These are phyloP conservation scores for Phytophthora boehmeriae DNA, from an alignment of 352 stramenopile species.

Conservation along the genomic window DNA sequence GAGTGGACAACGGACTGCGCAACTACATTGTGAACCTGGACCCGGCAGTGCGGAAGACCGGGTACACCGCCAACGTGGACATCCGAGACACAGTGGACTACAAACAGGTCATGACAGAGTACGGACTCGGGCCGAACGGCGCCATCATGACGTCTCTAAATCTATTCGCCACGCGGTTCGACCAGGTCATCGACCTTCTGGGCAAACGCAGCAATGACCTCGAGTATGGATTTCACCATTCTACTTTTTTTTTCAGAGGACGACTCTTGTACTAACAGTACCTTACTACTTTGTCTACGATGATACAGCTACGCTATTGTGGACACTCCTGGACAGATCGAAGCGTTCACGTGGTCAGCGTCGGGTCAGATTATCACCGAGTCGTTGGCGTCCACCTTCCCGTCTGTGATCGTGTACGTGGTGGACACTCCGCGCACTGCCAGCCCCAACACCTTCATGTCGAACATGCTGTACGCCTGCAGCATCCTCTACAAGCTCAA, in stretches of 20 bases:
- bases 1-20: conserved; percentile 63
- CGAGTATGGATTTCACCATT: conserved; percentile 67
- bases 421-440: conserved; percentile 97
- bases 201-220: conserved; percentile 87
- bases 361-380: conserved; percentile 98
- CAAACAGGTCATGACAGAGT: conserved; percentile 98
- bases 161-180: conserved; percentile 99
- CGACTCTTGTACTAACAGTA: too few relatives aligned
- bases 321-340: conserved; percentile 99
- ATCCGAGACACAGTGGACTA: conserved; percentile 99
- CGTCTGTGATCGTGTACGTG: conserved; percentile 98
- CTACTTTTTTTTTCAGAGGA: too few relatives aligned
- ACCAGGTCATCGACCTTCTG: conserved; percentile 97
- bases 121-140: conserved; percentile 98
- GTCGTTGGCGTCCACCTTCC: conserved; percentile 96
- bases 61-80: conserved; percentile 98
- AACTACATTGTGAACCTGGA: conserved; percentile 99
- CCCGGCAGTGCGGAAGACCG: conserved; percentile 95
- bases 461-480: conserved; percentile 99
- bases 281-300: not conserved
- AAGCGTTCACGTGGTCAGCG: conserved; percentile 99
- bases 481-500: conserved; percentile 98
- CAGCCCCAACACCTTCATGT: conserved; percentile 99
- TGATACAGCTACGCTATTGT: conserved; percentile 94
- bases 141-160: conserved; percentile 99